phyloP scores from a whole-genome alignment of 495 filamentous ascomycete genomes.

The Aspergillus steynii region DNA sequence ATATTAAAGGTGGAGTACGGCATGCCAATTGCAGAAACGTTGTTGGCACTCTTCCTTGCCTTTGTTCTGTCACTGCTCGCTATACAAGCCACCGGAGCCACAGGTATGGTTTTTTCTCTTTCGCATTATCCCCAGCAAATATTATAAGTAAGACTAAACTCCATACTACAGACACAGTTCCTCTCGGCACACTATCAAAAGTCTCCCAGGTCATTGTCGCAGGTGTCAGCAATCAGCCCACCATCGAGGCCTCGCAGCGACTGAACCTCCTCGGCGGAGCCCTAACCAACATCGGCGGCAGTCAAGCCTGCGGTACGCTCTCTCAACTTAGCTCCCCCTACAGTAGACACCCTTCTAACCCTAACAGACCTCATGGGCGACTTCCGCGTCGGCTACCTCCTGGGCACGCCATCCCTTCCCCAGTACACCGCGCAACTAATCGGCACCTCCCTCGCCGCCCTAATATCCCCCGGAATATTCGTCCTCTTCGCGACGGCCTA shows the following conservation, averaged over 20 bases:
- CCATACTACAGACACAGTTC: not conserved
- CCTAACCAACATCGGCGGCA: slow-evolving; percentile 10
- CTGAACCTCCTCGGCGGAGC: slow-evolving; percentile 6
- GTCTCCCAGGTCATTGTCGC: slow-evolving; percentile 4
- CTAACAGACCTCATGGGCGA: slow-evolving; percentile 12
- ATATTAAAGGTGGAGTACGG: slow-evolving; percentile 5
- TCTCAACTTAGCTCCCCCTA: not conserved
- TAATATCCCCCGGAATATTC: slow-evolving; percentile 7
- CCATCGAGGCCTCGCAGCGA: slow-evolving; percentile 1
- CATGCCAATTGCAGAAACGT: slow-evolving; percentile 1
- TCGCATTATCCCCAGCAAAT: not conserved
- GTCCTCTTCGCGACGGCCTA: slow-evolving; percentile 9
- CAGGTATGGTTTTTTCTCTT: not conserved
- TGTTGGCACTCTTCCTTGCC: slow-evolving; percentile 4
- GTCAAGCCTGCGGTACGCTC: slow-evolving; percentile 8
- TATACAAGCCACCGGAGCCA: slow-evolving; percentile 7
- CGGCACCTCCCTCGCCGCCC: slow-evolving; percentile 3
- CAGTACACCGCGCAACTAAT: slow-evolving; percentile 10
- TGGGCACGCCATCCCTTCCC: not conserved
- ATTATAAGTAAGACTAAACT: not conserved
- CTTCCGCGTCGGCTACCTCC: slow-evolving; percentile 12
- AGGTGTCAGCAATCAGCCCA: not conserved
- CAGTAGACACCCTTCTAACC: not conserved
- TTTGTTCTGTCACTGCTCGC: slow-evolving; percentile 6
- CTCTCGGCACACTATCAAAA: slow-evolving; percentile 10